Conservation (phyloP, 1,284 basidiomycete species). For the Wallemia ichthyophaga region DNA sequence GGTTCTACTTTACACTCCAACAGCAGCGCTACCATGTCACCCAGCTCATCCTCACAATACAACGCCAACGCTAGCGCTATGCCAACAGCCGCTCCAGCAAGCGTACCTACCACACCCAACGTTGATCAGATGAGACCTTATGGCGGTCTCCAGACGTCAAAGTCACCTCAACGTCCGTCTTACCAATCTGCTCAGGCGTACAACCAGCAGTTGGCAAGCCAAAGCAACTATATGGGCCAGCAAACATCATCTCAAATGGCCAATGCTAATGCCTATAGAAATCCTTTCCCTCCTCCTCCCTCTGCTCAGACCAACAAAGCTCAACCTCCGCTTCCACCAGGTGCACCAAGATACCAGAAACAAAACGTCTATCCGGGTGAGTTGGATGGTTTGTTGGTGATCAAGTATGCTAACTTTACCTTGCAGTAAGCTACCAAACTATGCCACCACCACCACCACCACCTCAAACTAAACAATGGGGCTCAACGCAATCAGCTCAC, state of each 20-base stretch:
- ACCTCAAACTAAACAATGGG: not conserved
- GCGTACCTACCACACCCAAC: conserved; percentile 5
- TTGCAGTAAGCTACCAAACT: not conserved
- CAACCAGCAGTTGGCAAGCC: conserved; percentile 75
- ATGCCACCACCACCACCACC: conserved; percentile 3
- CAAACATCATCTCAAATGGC: conserved; percentile 20
- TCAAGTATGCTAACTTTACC: not conserved
- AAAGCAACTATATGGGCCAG: conserved; percentile 71
- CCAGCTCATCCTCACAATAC: conserved; percentile 14
- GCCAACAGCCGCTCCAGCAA: not conserved
- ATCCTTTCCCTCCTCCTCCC: conserved; percentile 11
- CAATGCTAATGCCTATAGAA: conserved; percentile 30
- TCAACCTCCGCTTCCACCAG: conserved; percentile 10
- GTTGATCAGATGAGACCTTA: conserved; percentile 60
- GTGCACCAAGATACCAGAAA: conserved; percentile 7
- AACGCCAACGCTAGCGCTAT: conserved; percentile 2
- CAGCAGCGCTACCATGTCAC: conserved; percentile 3
- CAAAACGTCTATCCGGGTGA: conserved; percentile 3
- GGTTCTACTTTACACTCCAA: not conserved
- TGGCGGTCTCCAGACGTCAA: conserved; percentile 48
- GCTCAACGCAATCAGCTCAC: too few species aligned
- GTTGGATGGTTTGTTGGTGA: not conserved
- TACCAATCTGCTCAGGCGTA: conserved; percentile 80
- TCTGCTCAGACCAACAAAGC: conserved; percentile 14
- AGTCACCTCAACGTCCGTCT: conserved; percentile 36